Evolutionary conservation across 2,329 filamentous ascomycete genomes (phyloP), one percentile per base, ranked within the genome.

Genomic region (Sclerotinia subarctica): DNA sequence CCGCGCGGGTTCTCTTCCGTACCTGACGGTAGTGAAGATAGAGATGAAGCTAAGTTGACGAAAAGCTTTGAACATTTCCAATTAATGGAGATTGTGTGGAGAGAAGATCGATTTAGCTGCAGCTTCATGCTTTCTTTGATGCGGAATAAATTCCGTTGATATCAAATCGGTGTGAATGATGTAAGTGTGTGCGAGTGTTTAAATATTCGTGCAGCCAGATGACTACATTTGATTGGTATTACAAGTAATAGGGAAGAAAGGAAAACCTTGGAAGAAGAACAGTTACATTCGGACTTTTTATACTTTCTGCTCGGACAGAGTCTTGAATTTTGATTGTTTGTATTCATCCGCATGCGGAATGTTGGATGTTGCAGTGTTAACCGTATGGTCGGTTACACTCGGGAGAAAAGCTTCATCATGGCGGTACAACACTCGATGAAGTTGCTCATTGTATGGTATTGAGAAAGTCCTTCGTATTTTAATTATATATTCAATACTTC

Each of bases 1-100:
- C 60, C 60, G 60, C 60, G 60, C 60, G 60, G 60, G 10, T 64
- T 54, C 60, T 21, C 60, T 64, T 64, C 60, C 60, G 60, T 64
- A 8, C 32, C 29, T 38, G 38, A 3, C 21, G 17, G 38, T 15
- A 42, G n/a, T 3, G 38, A 26, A 58, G 11, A 38, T 58, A 38
- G 54, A 19, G 35, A 26, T 57, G n/a, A 6, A 11, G 26, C 13
- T 2, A 19, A 19, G 35, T 42, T 13, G n/a, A 19, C 21, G 17
- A 24, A 17, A 24, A 42, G n/a, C 15, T 42, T 13, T 38, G 24
- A 57, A 38, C 35, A 38, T 19, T 4, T 0, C 24, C 17, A 3
- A 42, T 57, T 3, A 57, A 5, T 26, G n/a, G 42, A 44, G 54
- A 42, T 44, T 57, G 35, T 44, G 35, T 44, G 35, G 54, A 57